Percentiles rank a stretch among this genome's conserved stretches.
Conservation (phyloP, 1,139 yeast genomes). For the Debaryomycetaceae sp. region DNA sequence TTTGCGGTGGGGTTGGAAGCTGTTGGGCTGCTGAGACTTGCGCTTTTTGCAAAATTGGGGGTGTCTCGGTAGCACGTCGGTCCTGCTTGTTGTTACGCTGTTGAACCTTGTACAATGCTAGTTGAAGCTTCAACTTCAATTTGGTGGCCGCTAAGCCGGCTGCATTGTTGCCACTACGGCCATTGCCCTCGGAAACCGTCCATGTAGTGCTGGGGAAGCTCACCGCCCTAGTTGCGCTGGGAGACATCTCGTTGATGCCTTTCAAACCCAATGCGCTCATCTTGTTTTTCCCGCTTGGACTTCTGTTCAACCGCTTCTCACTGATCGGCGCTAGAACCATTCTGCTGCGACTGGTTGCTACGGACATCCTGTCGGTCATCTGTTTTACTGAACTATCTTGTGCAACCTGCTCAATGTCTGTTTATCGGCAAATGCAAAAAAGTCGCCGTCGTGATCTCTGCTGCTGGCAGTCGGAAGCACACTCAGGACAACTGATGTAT, state of each 20-base stretch:
- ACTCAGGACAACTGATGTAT: too few relatives aligned
- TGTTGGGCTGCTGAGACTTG: constrained; percentile 1
- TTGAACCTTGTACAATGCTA: constrained; percentile 74
- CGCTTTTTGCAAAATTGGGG: background rate
- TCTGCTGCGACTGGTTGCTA: constrained; percentile 18
- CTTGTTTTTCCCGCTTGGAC: background rate
- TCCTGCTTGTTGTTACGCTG: constrained; percentile 10
- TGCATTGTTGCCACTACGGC: constrained; percentile 15
- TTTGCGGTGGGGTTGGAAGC: constrained; percentile 18
- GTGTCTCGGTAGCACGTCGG: constrained; percentile 2
- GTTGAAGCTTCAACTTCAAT: constrained; percentile 65
- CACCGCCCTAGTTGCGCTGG: background rate
- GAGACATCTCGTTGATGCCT: background rate
- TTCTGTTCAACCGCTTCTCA: constrained; percentile 25
- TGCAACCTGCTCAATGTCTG: too few relatives aligned
- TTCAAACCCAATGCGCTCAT: background rate
- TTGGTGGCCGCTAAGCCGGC: constrained; percentile 53
- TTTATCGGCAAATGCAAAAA: too few relatives aligned
- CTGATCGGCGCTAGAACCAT: constrained; percentile 38
- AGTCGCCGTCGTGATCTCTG: too few relatives aligned
- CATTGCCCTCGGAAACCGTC: background rate
- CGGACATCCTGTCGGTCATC: background rate
- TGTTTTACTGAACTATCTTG: background rate
- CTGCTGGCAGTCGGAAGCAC: too few relatives aligned
- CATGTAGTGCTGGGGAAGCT: background rate